Base-by-base conservation (phyloP, 106 monocot species). In the Acorus calamus region DNA sequence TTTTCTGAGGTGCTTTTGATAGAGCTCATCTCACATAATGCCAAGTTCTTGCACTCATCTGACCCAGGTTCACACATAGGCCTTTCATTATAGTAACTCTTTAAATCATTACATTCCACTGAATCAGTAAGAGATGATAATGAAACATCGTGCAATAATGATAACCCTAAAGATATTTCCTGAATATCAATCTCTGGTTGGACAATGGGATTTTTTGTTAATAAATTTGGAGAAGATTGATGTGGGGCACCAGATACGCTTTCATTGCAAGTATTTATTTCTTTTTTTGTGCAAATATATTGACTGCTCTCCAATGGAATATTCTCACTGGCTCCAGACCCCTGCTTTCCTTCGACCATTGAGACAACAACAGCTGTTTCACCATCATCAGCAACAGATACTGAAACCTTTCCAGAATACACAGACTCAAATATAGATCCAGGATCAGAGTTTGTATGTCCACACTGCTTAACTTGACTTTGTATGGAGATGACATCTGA, bases 361-460 rank as follows among this genome's bases (percentile, higher is more conserved):
- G 94, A 94, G 48, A 94, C 81, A 60, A 94, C 89, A 71, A 94
- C 59, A 63, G 89, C 94, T 43, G 94, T 89, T 71, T 94, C 94
- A 66, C 89, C 94, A 66, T 71, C 80, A 84, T 94, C 94, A 72
- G 83, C 89, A 81, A 94, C 73, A 50, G 94, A 86, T 55, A 92
- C 76, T 7, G 81, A 81, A 64, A 94, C 70, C 72, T 78, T 84
- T 14, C 77, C 81, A n/a, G 79, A 72, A 71, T 89, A 79, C 65
- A 53, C 47, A 52, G 73, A 44, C 50, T 86, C 78, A 53, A 61
- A 52, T 63, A 69, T 55, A 51, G 57, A 76, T 60, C 63, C 66
- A 77, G 14, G 42, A 42, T 64, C 68, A 56, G 59, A 51, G 76
- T 42, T 59, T 69, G 7, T 72, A 10, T 3, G 51, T 73, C 61